Base-by-base conservation (phyloP, 495 filamentous ascomycete species). In the Letharia lupina region DNA sequence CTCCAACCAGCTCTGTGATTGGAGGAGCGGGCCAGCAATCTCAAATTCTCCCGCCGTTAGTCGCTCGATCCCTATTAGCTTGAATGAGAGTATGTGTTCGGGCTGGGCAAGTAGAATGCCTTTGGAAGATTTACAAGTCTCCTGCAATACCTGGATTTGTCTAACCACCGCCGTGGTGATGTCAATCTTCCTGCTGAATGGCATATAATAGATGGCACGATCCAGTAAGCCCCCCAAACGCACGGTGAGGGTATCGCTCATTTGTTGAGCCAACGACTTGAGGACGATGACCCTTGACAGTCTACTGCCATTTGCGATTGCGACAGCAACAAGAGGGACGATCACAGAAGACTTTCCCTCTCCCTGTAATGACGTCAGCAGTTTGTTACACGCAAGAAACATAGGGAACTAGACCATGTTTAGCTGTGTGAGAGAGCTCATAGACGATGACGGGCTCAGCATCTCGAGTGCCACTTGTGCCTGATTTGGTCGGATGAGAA, bases 331-430 rank as follows among this genome's bases (percentile, higher is more conserved):
- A 41, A 86, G 81, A 2, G 88, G 87, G 2, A 89, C 80, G 64
- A 91, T 90, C 1, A 89, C 83, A 0, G 86, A 86, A 0, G 86
- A 86, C 68, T 91, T 91, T 0, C 88, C 88, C 70, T 88, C 81
- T 0, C 88, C 45, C 50, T 54, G 10, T 1, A 28, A 8, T 23
- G 20, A 3, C 3, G 47, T 50, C 23, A 50, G 47, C 47, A 18
- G 3, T 28, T n/a, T 28, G 1, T 10, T 6, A 50, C 3, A 50
- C 28, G 16, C 1, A 23, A 5, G 9, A 7, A 28, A 20, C 10
- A 1, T 10, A n/a, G 7, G 1, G 6, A 20, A 50, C 47, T 23
- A 7, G 1, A 23, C 88, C 87, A 91, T 91, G 69, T 89, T 89
- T 44, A 91, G 75, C 68, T 91, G 88, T 73, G 89, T 77, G 15